Evolutionary conservation across 2,329 filamentous ascomycete species (phyloP).

Genomic region (Sporothrix globosa): DNA sequence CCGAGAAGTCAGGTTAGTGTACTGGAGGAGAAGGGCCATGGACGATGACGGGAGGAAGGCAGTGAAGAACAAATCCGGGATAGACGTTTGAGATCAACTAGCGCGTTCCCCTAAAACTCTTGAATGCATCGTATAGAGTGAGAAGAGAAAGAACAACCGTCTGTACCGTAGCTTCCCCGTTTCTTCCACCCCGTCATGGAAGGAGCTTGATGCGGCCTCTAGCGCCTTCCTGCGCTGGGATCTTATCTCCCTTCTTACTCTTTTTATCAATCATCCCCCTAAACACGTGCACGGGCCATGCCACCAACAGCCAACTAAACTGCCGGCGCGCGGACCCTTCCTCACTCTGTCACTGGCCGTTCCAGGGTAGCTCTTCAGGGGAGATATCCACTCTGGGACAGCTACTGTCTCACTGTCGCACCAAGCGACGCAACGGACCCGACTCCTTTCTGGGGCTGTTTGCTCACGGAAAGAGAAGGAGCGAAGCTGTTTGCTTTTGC

Average conservation of each 20-base stretch:
- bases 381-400: constrained; percentile 23
- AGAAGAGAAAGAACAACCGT: neutral
- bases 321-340: constrained; percentile 22
- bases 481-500: neutral
- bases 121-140: neutral
- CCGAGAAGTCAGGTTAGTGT: neutral
- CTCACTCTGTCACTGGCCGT: constrained; percentile 3
- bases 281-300: constrained; percentile 17
- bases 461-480: neutral
- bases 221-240: constrained; percentile 18
- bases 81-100: neutral
- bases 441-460: neutral
- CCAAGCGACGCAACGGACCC: no score
- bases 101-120: neutral
- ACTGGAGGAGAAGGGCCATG: neutral
- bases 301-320: neutral
- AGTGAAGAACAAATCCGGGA: neutral
- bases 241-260: constrained; percentile 18
- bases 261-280: constrained; percentile 24
- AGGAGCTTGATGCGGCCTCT: neutral
- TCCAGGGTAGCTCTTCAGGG: constrained; percentile 19
- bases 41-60: neutral
- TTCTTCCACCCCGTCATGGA: neutral
- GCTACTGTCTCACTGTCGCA: constrained; percentile 9
- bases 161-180: neutral